Evolutionary conservation across 2,329 filamentous ascomycete species (phyloP), one percentile per base, ranked within the genome.

Genomic region (Colletotrichum viniferum): DNA sequence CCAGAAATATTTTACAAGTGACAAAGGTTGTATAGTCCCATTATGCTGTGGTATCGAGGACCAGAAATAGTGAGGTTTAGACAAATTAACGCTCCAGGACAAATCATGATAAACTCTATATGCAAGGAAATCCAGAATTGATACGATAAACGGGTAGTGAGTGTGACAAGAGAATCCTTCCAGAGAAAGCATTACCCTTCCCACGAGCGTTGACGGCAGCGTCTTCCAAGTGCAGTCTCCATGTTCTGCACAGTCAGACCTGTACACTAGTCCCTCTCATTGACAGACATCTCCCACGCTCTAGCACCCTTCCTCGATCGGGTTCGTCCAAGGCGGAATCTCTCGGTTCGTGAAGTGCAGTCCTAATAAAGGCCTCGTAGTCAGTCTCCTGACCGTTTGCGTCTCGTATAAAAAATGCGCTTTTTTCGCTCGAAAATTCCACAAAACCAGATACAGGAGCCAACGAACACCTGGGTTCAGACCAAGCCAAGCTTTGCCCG

Each of bases 401-500:
- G 14, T 52, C 43, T 52, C 43, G 43, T 21, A 13, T 52, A 13
- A 52, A 21, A 48, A 13, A 30, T 26, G 30, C 18, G 43, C 24
- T 12, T 13, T 36, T 30, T 48, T 38, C 56, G 56, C n/a, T 36
- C 32, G 4, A 26, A 34, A 66, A 8, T 14, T 32, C 34, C 24
- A 58, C 2, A 16, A 48, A 65, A 32, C 26, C 21, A 26, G 32
- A 48, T 4, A 30, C 28, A 28, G 48, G 30, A 18, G 21, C 26
- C 18, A 28, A 55, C 38, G n/a, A 69, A 58, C 32, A 32, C 66
- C 71, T 12, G 24, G n/a, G 9, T 21, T 67, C 24, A 72, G 62
- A 71, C 60, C 43, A 67, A 61, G 24, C 34, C 67, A 61, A 65
- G 67, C 61, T 74, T 74, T 34, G 60, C n/a, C 36, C 68, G 71